Conservation (phyloP, 2,329 filamentous ascomycete genomes). For the Pseudogymnoascus sp. region DNA sequence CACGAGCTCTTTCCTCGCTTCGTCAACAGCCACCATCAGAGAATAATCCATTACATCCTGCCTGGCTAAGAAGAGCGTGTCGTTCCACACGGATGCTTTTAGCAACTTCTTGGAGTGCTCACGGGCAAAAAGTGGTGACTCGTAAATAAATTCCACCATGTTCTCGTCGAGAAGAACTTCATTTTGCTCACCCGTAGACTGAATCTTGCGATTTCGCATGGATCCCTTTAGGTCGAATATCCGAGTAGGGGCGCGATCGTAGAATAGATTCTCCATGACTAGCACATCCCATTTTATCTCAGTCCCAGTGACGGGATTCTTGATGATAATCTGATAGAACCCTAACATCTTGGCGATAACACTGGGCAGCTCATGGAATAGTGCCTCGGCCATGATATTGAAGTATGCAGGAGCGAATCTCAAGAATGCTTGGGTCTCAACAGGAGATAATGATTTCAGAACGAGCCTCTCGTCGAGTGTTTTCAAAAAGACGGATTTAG, state of each 20-base stretch:
- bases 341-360: conserved; percentile 99
- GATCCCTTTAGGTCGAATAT: conserved; percentile 96
- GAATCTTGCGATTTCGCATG: conserved; percentile 96
- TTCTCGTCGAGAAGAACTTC: conserved; percentile 97
- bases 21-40: conserved; percentile 96
- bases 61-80: conserved; percentile 86
- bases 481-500: conserved; percentile 93
- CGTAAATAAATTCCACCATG: conserved; percentile 98
- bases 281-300: conserved; percentile 93
- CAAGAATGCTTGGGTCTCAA: conserved; percentile 90
- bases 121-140: conserved; percentile 87
- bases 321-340: conserved; percentile 95
- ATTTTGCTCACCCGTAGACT: conserved; percentile 89
- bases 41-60: conserved; percentile 99
- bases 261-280: conserved; percentile 97
- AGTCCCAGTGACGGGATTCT: conserved; percentile 81
- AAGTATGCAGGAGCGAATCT: conserved; percentile 97
- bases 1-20: conserved; percentile 78
- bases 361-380: conserved; percentile 90
- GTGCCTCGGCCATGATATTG: conserved; percentile 88
- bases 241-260: conserved; percentile 80
- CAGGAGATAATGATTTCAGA: conserved; percentile 66
- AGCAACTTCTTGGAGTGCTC: conserved; percentile 95
- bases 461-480: conserved; percentile 92
- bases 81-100: conserved; percentile 89